A percentile compares a stretch with the other conserved stretches of the same genome.
phyloP scores from a whole-genome alignment of 306 rosid genomes.

The Prunus persica region Prunus_persica_NCBIv2 NC_034014.1:10811501-10812000 shows the following conservation, averaged over 20 bases:
- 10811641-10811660: slow-evolving; percentile 97
- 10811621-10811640: slow-evolving; percentile 90
- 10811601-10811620: slow-evolving; percentile 90
- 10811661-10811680: slow-evolving; percentile 35
- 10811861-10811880: slow-evolving; percentile 90
- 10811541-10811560: slow-evolving; percentile 8
- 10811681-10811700: neutral
- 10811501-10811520: slow-evolving; percentile 6
- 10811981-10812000: neutral
- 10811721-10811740: neutral
- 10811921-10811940: neutral
- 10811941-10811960: neutral
- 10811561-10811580: neutral
- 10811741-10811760: neutral
- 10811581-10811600: slow-evolving; percentile 20
- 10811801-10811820: slow-evolving; percentile 61
- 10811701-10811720: neutral
- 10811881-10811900: slow-evolving; percentile 81
- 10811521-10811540: slow-evolving; percentile 23
- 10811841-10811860: slow-evolving; percentile 77
- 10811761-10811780: neutral
- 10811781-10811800: slow-evolving; percentile 37
- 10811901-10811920: slow-evolving; percentile 17
- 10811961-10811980: neutral
- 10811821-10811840: slow-evolving; percentile 62